Evolutionary conservation across 2,329 filamentous ascomycete species (phyloP), one percentile per base, ranked within the genome.

Genomic region (Corynespora cassiicola): DNA sequence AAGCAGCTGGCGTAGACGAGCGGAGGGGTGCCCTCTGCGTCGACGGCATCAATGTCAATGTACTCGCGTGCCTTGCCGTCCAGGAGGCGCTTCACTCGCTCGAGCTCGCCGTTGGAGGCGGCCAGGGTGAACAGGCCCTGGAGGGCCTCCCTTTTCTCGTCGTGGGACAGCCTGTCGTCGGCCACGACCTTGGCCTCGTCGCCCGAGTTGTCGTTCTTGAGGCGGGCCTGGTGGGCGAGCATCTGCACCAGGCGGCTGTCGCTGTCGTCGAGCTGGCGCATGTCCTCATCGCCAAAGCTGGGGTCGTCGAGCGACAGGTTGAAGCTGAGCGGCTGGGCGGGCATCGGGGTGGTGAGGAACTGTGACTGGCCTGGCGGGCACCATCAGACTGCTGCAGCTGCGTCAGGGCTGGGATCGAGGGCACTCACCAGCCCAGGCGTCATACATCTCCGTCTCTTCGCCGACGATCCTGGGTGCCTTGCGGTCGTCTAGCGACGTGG

Each of bases 1-100:
- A 99, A 99, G 65, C 94, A 99, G 74, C 91, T 96, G 9, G 94
- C 94, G 68, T 99, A 99, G 45, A 99, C 96, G 49, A 99, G 74
- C 2, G 94, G 90, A n/a, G 91, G 88, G 1, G 94, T 97, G 11
- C 94, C 94, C 65, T 99, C 94, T 57, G 95, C 88, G 65, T 99
- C 94, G 9, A 88, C 81, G 39, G 85, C 84, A 69, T 99, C 88
- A 52, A 96, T 80, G 66, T 97, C 86, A 42, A 97, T 80, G 61
- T 85, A 90, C 7, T 80, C 68, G 57, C 83, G 88, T 10, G 88
- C 87, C 40, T 83, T 82, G 12, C 90, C 90, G 27, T 78, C 73
- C 3, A 97, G 74, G 25, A 99, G 79, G 61, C 84, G 85, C 51
- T 81, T 78, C 30, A 99, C 86, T 45, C 90, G 84, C 31, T 87